Conservation (phyloP, 768 basidiomycete species). For the Boletus rubescentipes region DNA sequence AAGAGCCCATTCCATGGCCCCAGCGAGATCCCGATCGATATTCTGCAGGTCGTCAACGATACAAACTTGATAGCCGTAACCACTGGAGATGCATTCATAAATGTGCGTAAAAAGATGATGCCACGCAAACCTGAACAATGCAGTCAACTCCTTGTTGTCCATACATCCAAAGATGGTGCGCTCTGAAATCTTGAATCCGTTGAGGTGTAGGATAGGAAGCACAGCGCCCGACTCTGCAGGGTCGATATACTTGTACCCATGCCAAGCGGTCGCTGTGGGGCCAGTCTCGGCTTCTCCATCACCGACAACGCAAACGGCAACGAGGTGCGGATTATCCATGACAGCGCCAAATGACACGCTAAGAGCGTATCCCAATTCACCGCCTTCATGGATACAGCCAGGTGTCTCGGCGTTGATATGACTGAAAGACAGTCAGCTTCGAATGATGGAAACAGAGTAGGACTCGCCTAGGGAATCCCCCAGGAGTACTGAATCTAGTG, state of each 20-base stretch:
- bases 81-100: slow-evolving; percentile 37
- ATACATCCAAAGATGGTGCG: slow-evolving; percentile 88
- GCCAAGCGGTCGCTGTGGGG: slow-evolving; percentile 80
- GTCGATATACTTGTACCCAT: slow-evolving; percentile 87
- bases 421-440: slow-evolving; percentile 32
- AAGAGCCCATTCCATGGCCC: slow-evolving; percentile 79
- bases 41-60: slow-evolving; percentile 68
- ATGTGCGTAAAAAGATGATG: neutral
- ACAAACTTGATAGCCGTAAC: slow-evolving; percentile 87
- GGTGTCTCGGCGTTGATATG: slow-evolving; percentile 85
- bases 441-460: neutral
- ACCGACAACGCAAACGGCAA: slow-evolving; percentile 80
- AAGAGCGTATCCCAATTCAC: slow-evolving; percentile 87
- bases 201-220: slow-evolving; percentile 86
- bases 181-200: slow-evolving; percentile 90
- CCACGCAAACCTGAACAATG: slow-evolving; percentile 61
- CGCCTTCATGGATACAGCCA: slow-evolving; percentile 89
- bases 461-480: slow-evolving; percentile 75
- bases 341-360: slow-evolving; percentile 84
- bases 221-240: slow-evolving; percentile 89
- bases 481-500: slow-evolving; percentile 73
- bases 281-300: slow-evolving; percentile 87
- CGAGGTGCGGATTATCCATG: slow-evolving; percentile 88
- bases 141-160: slow-evolving; percentile 80
- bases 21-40: slow-evolving; percentile 79